phyloP scores from a whole-genome alignment of 257 asterid species.

The Plantago ovata region DNA sequence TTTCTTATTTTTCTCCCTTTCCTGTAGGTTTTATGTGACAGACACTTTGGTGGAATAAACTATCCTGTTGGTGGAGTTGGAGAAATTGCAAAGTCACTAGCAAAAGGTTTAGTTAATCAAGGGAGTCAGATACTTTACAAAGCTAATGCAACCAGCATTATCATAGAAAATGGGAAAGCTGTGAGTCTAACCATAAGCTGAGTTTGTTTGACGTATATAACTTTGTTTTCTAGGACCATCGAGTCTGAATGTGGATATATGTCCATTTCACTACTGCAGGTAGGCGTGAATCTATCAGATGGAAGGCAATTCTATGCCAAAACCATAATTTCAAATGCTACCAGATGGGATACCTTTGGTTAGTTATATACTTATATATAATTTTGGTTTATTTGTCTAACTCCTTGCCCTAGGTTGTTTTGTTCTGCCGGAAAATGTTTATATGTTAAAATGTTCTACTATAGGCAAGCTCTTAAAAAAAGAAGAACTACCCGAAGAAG shows the following conservation, averaged over 20 bases:
- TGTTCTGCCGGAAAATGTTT: not conserved
- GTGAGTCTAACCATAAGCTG: conserved; percentile 45
- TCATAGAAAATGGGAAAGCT: conserved; percentile 68
- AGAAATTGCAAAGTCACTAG: conserved; percentile 85
- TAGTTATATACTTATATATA: conserved; percentile 27
- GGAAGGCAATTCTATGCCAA: conserved; percentile 79
- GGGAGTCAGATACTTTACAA: conserved; percentile 80
- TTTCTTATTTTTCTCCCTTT: conserved; percentile 16
- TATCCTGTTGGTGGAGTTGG: conserved; percentile 99
- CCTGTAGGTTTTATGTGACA: conserved; percentile 85
- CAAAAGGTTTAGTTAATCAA: conserved; percentile 65
- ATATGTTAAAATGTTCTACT: conserved; percentile 16
- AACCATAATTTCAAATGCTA: conserved; percentile 87
- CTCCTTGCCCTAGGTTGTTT: conserved; percentile 14
- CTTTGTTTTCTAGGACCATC: conserved; percentile 13
- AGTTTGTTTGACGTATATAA: conserved; percentile 2
- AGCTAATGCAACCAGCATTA: conserved; percentile 78
- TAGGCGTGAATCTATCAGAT: conserved; percentile 88
- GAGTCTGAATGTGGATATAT: conserved; percentile 10
- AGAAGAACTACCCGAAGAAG: conserved; percentile 82
- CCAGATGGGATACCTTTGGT: conserved; percentile 99
- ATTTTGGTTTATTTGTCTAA: conserved; percentile 19
- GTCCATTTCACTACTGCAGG: conserved; percentile 39
- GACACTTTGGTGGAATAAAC: conserved; percentile 98
- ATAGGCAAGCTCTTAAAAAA: conserved; percentile 77